Evolutionary conservation across 73 alveolate genomes (phyloP), one percentile per base, ranked within the genome.

Genomic region (Symbiodinium natans): DNA sequence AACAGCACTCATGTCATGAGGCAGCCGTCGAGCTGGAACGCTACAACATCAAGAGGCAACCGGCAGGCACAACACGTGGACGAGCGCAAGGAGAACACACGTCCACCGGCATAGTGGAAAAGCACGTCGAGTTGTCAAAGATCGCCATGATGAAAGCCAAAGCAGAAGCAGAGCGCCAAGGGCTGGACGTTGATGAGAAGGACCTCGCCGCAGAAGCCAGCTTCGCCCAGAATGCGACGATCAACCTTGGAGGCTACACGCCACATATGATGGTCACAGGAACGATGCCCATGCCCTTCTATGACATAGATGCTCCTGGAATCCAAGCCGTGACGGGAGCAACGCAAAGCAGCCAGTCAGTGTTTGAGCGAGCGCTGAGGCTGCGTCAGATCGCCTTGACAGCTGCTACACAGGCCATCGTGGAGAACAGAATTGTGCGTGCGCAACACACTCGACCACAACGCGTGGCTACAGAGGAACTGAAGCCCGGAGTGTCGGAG

Each of bases 211-310:
- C 40, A 3, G 93, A 86, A 3, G 54, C 82, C 5, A 48, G 82
- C 15, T 46, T 86, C 39, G 82, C 93, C 0, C 93, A 86, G 82
- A 86, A 86, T 42, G n/a, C 63, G 29, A 86, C 93, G 15, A 10
- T 86, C 38, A 41, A 33, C 83, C 39, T 43, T 3, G 82, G 54
- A 1, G 93, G 93, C 2, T 63, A 43, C 54, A 48, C 93, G 0
- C 93, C 93, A 0, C 40, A 63, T 21, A 86, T 86, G 93, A 31
- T 42, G 38, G 93, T 86, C n/a, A 43, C 25, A 1, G 93, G 93
- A 46, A 48, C 83, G 2, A 9, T 86, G 8, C 93, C 93, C 3
- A 31, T 63, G 3, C 82, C 46, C 5, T 86, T 86, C 93, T 48
- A 86, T 40, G 82, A 86, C 41, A 25, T 46, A 27, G 93, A 86